Base-by-base conservation (phyloP, 495 filamentous ascomycete genomes). In the Podospora bellae-mahoneyi region DNA sequence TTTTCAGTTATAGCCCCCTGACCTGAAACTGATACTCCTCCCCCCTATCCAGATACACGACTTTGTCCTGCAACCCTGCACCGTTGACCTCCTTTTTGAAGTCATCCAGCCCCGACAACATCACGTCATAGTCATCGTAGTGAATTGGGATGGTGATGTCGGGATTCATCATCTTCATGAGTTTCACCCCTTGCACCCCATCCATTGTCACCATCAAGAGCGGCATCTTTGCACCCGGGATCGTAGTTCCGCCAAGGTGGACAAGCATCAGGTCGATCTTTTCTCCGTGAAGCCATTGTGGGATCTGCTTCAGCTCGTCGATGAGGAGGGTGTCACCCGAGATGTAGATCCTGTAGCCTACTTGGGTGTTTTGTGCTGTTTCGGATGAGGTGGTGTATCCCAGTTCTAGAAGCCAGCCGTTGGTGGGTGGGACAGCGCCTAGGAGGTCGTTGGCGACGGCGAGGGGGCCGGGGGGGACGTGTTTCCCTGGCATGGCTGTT, bases 181-280 rank as follows among this genome's bases (percentile, higher is more conserved):
- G 75, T 78, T 87, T 70, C 5, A 90, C 70, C 0, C 89, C 88
- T 76, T 90, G 85, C 74, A 79, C 77, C 10, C 83, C 90, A 69
- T 91, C 89, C 90, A 91, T 92, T 0, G 87, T 90, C n/a, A 90
- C 84, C 87, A 89, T 90, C 9, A 91, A 64, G 64, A 90, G 73
- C 30, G 86, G 85, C 71, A 86, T 56, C 0, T 76, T 71, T 0
- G 87, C 85, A 2, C 82, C 79, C 0, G 89, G 89, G 7, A 92
- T 84, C 27, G 85, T 90, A 2, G 89, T 91, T 0, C 87, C 88
- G 13, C 89, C 88, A 4, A 90, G 77, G 68, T 90, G 90, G 15
- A 87, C 80, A 19, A 93, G 78, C 85, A 92, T 90, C 34, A 92
- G 78, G 73, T 92, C 86, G 60, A 91, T 84, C 66, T 85, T 78